Percentiles rank a stretch among this genome's conserved stretches.
phyloP scores from a whole-genome alignment of 73 alveolate genomes.

The Stentor roeselii region DNA sequence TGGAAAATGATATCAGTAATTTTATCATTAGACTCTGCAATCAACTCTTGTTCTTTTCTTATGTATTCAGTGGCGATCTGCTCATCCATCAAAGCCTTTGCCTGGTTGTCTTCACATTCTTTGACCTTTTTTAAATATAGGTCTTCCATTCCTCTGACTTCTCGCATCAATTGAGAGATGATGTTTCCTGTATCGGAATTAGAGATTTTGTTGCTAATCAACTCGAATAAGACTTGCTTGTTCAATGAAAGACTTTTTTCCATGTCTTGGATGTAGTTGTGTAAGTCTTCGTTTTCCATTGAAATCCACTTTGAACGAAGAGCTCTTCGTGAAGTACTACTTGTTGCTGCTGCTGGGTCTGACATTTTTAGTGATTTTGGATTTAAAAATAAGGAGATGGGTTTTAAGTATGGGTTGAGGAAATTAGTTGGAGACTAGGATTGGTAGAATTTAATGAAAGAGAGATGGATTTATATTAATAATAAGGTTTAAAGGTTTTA shows the following conservation, averaged over 20 bases:
- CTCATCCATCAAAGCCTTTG: constrained; percentile 8
- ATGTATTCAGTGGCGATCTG: background rate
- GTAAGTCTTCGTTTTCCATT: background rate
- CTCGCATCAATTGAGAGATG: background rate
- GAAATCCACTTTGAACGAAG: background rate
- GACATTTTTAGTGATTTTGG: no score
- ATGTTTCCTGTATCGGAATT: background rate
- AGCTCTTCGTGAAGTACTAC: constrained; percentile 16
- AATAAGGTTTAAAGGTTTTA: no score
- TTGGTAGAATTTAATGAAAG: no score
- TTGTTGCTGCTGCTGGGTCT: no score
- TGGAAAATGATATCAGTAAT: background rate
- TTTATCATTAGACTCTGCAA: background rate
- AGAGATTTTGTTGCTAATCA: background rate
- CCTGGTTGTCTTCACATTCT: constrained; percentile 13
- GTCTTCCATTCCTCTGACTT: constrained; percentile 7
- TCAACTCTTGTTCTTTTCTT: constrained; percentile 13
- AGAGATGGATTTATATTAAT: no score
- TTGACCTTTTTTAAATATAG: background rate
- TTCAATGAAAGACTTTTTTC: background rate
- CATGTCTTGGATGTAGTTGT: background rate
- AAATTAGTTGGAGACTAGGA: no score
- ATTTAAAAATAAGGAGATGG: no score
- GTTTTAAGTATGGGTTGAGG: no score
- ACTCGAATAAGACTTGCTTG: background rate